Evolutionary conservation across 345 rosid genomes (phyloP), one percentile per base, ranked within the genome.

Genomic region (Clarkia xantiana): DNA sequence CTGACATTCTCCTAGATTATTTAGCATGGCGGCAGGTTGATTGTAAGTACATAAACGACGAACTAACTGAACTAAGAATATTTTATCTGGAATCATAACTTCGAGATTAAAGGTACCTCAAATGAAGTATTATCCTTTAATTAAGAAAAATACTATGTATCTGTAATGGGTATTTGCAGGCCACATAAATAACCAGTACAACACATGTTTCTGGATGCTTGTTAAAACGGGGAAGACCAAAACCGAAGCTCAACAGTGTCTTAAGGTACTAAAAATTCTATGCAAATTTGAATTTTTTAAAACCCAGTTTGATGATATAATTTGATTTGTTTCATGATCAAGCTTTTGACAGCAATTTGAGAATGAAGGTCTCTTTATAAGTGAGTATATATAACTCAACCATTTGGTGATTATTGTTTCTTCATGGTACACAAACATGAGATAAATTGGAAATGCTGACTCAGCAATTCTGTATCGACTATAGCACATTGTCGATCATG

Each of bases 11-110:
- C 63, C 71, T 57, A 61, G 93, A 86, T 74, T 91, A 86, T 71
- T 62, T 86, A 44, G 74, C 94, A 6, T 86, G 96, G 96, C 78
- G 98, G 67, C 96, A 91, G 78, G 96, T 86, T 57, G 98, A 91
- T 62, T 91, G 94, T 91, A 61, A 84, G 98, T 76, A 54, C 34
- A 49, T n/a, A 58, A n/a, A 38, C 15, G 14, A 14, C 17, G 0
- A 14, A 10, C 51, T 14, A 40, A 15, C 18, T 23, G 39, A 16
- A 25, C 40, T 34, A 1, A 22, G 20, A 23, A 2, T 0, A 9
- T 14, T 8, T 1, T 13, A n/a, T 41, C 20, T 8, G 46, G 22
- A 20, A 18, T 13, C 25, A 40, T 25, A 53, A 52, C 16, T 34
- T 51, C 17, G 9, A 8, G 12, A 17, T 2, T 11, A 36, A 51